Evolutionary conservation across 495 filamentous ascomycete genomes (phyloP).

Genomic region (Chaetomium tenue): DNA sequence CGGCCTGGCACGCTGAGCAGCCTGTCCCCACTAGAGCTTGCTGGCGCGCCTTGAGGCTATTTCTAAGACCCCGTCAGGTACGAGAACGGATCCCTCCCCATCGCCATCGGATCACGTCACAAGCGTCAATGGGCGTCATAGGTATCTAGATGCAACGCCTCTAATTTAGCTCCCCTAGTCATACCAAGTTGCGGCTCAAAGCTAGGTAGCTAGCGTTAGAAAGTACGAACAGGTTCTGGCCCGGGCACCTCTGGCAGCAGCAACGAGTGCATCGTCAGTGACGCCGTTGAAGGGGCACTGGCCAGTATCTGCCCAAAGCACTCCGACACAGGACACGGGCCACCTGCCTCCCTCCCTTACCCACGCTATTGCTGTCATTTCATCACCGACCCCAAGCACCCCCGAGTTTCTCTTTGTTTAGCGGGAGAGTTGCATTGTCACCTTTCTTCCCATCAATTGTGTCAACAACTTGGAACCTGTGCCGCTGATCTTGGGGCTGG

Average conservation of each 20-base stretch:
- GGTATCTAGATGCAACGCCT: too few species aligned
- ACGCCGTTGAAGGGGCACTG: constrained; percentile 9
- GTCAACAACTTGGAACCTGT: constrained; percentile 8
- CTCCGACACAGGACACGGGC: background rate
- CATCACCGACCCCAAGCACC: background rate
- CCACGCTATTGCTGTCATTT: background rate
- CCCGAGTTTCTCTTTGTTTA: background rate
- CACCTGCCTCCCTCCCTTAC: too few species aligned
- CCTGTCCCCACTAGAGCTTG: background rate
- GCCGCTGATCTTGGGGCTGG: constrained; percentile 15
- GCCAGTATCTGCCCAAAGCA: constrained; percentile 12
- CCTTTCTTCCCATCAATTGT: constrained; percentile 20
- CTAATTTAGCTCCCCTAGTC: background rate
- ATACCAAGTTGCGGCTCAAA: background rate
- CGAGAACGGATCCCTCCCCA: background rate
- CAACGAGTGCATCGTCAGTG: constrained; percentile 1
- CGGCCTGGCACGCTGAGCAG: constrained; percentile 3
- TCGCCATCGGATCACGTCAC: constrained; percentile 5
- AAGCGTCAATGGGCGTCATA: background rate
- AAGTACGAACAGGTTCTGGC: background rate
- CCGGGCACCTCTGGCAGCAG: background rate
- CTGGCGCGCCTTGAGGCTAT: constrained; percentile 23
- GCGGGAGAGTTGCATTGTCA: constrained; percentile 9
- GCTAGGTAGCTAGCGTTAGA: background rate
- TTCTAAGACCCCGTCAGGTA: constrained; percentile 11